Evolutionary conservation across 139 green algal genomes (phyloP).

Genomic region (Chlorella sp.): DNA sequence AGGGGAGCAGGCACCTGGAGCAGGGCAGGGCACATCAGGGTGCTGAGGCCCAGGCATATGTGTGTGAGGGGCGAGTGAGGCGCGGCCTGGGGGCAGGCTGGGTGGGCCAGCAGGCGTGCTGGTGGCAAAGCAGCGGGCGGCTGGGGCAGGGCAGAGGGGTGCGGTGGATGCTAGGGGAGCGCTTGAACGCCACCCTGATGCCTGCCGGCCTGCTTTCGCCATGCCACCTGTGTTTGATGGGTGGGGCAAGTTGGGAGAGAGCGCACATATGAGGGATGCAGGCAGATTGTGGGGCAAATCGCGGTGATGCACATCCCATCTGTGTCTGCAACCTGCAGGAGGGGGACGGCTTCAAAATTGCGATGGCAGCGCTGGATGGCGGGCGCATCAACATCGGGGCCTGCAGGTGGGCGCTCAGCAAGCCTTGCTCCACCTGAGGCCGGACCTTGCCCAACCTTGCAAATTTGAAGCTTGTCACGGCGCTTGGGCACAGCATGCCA

Average conservation of each 20-base stretch:
- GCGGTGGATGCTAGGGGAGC: not conserved
- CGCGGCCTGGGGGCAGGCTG: too few relatives aligned
- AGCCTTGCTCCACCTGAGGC: too few relatives aligned
- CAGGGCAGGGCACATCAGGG: not conserved
- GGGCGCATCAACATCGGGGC: slow-evolving; percentile 87
- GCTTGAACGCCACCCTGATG: not conserved
- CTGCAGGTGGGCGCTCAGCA: slow-evolving; percentile 50
- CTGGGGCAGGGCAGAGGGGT: too few relatives aligned
- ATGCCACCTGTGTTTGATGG: not conserved
- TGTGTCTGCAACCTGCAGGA: slow-evolving; percentile 28
- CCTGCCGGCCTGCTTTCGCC: not conserved
- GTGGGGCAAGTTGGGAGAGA: too few relatives aligned
- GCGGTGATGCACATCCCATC: too few relatives aligned
- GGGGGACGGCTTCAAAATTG: slow-evolving; percentile 84
- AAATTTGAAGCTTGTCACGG: too few relatives aligned
- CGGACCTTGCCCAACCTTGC: too few relatives aligned
- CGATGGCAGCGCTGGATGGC: slow-evolving; percentile 81
- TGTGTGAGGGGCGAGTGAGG: too few relatives aligned
- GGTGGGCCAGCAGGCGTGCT: not conserved
- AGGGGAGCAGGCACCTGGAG: not conserved
- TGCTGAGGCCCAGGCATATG: too few relatives aligned
- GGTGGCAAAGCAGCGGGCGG: too few relatives aligned
- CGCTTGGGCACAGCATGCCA: not conserved
- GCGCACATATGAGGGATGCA: too few relatives aligned
- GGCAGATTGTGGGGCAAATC: too few relatives aligned